phyloP scores from a whole-genome alignment of 2,329 filamentous ascomycete species.

The Scedosporium apiospermum region DNA sequence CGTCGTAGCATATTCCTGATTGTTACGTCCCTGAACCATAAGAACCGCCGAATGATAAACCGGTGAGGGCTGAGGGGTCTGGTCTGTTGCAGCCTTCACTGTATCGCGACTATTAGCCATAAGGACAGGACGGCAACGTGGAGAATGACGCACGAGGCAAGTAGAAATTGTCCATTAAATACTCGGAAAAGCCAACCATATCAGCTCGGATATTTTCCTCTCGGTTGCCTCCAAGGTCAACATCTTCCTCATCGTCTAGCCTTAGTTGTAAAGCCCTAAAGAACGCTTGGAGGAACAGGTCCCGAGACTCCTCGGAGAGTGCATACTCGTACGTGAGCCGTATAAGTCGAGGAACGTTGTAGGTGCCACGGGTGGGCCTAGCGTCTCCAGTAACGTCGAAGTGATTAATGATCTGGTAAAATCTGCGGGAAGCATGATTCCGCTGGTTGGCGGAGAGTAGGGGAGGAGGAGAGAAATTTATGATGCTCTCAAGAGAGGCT shows the following conservation, averaged over 20 bases:
- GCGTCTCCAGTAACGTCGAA: not conserved
- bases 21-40: not conserved
- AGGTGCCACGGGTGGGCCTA: not conserved
- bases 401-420: not conserved
- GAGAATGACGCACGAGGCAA: not conserved
- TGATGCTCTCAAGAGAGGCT: no score
- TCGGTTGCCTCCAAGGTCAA: not conserved
- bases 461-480: no score
- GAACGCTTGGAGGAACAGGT: not conserved
- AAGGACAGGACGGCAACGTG: not conserved
- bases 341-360: not conserved
- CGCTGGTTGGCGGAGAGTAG: not conserved
- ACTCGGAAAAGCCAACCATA: not conserved
- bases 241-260: not conserved
- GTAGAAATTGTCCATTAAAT: not conserved
- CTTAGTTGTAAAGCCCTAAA: not conserved
- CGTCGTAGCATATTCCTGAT: not conserved
- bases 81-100: not conserved
- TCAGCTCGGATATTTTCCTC: not conserved
- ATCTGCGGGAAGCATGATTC: not conserved
- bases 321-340: not conserved
- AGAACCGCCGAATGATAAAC: not conserved
- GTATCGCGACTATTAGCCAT: not conserved
- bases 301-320: not conserved
- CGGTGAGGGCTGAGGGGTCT: not conserved